These are phyloP conservation scores for Eimeria acervulina DNA, from an alignment of 169 alveolate genomes.

Conservation along the genomic window DNA sequence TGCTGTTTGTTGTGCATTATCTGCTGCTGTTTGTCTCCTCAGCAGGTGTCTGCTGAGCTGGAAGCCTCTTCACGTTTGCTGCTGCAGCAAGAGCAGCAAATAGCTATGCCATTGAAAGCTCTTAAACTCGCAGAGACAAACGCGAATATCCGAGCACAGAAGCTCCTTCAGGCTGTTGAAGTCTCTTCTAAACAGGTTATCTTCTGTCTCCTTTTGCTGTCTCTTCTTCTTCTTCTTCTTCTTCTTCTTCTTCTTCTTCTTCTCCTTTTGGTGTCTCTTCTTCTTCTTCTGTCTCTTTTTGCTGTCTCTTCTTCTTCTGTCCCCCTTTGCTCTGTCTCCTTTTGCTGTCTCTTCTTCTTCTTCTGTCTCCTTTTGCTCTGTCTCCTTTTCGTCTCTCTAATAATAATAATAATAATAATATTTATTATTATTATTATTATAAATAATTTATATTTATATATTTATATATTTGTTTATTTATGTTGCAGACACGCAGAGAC, in stretches of 20 bases:
- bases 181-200: background rate
- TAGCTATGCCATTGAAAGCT: no score
- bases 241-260: background rate
- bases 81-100: no score
- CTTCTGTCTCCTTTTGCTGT: background rate
- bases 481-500: no score
- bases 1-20: background rate
- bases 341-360: background rate
- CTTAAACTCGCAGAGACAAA: no score
- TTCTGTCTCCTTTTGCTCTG: background rate
- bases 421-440: background rate
- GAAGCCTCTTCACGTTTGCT: background rate
- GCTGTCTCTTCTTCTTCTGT: background rate
- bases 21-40: background rate
- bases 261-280: background rate
- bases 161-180: no score
- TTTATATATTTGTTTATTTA: no score
- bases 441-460: no score
- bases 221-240: background rate
- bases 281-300: no score
- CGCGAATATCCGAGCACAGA: no score
- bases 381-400: background rate
- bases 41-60: background rate
- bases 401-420: no score
- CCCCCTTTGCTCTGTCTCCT: background rate